Conservation (phyloP, 73 alveolate genomes). For the Blepharisma japonicum region DNA sequence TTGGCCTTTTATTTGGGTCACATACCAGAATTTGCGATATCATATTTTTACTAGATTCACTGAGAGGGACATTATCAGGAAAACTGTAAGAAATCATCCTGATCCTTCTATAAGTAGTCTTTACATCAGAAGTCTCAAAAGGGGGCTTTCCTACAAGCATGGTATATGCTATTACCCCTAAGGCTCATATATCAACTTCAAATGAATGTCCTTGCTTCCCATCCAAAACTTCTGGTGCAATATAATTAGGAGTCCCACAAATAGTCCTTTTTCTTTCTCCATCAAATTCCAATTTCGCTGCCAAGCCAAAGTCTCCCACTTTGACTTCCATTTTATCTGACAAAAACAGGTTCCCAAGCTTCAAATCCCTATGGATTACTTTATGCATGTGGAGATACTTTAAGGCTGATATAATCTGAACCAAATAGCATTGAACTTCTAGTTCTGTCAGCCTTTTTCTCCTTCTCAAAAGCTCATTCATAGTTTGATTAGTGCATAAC, state of each 20-base stretch:
- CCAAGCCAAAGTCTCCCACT: constrained; percentile 84
- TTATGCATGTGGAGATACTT: constrained; percentile 58
- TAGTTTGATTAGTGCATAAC: constrained; percentile 53
- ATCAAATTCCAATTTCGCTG: constrained; percentile 73
- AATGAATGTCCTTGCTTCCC: constrained; percentile 77
- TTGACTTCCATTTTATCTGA: constrained; percentile 69
- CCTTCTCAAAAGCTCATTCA: constrained; percentile 47
- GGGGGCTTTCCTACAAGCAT: constrained; percentile 83
- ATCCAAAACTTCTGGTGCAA: constrained; percentile 86
- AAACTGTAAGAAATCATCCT: constrained; percentile 58
- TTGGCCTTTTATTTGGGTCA: constrained; percentile 52
- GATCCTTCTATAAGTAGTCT: constrained; percentile 71
- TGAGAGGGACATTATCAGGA: constrained; percentile 76
- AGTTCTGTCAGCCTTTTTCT: constrained; percentile 54
- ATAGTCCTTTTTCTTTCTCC: constrained; percentile 79
- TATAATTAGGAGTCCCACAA: constrained; percentile 86
- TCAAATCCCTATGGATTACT: constrained; percentile 73
- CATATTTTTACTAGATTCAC: constrained; percentile 78
- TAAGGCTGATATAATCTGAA: constrained; percentile 55
- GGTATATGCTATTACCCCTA: constrained; percentile 80
- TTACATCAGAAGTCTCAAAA: constrained; percentile 79
- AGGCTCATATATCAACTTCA: constrained; percentile 85
- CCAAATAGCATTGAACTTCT: constrained; percentile 52
- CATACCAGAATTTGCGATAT: constrained; percentile 59
- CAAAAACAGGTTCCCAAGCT: constrained; percentile 74